These are phyloP conservation scores for Bruguiera gymnorhiza DNA, from an alignment of 345 rosid species.

Conservation along the genomic window DNA sequence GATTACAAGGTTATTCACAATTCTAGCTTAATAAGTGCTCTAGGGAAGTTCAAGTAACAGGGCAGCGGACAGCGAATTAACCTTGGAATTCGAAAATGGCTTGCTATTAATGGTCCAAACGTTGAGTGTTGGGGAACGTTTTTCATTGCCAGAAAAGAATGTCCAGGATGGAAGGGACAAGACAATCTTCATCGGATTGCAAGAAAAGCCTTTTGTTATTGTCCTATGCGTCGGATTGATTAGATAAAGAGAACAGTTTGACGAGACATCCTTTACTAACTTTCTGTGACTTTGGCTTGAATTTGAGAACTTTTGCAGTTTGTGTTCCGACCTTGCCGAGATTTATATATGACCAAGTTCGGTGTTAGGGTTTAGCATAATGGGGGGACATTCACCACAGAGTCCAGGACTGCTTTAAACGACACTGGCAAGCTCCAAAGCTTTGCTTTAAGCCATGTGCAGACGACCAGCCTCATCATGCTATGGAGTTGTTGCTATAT, in stretches of 20 bases:
- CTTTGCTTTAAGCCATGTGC: not conserved
- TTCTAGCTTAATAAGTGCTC: no score
- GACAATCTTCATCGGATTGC: slow-evolving; percentile 2
- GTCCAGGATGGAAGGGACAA: slow-evolving; percentile 7
- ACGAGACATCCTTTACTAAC: not conserved
- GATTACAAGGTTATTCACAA: no score
- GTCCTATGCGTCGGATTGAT: not conserved
- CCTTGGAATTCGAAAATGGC: not conserved
- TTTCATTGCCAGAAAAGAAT: slow-evolving; percentile 10
- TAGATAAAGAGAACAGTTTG: not conserved
- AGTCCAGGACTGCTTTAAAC: slow-evolving; percentile 14
- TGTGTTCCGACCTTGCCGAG: slow-evolving; percentile 5
- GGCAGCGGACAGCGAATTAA: not conserved
- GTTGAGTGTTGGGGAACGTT: not conserved
- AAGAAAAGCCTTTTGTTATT: no score
- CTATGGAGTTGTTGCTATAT: not conserved
- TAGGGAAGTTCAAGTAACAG: not conserved
- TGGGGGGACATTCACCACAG: slow-evolving; percentile 7
- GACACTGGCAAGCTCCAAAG: slow-evolving; percentile 14
- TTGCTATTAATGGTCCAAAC: not conserved
- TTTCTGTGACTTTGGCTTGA: not conserved
- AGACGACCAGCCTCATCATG: slow-evolving; percentile 4
- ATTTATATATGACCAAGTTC: not conserved
- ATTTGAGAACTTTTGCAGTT: slow-evolving; percentile 5
- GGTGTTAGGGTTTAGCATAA: not conserved